These are phyloP conservation scores for Tolypocladium paradoxum DNA, from an alignment of 2,329 filamentous ascomycete genomes.

Conservation along the genomic window DNA sequence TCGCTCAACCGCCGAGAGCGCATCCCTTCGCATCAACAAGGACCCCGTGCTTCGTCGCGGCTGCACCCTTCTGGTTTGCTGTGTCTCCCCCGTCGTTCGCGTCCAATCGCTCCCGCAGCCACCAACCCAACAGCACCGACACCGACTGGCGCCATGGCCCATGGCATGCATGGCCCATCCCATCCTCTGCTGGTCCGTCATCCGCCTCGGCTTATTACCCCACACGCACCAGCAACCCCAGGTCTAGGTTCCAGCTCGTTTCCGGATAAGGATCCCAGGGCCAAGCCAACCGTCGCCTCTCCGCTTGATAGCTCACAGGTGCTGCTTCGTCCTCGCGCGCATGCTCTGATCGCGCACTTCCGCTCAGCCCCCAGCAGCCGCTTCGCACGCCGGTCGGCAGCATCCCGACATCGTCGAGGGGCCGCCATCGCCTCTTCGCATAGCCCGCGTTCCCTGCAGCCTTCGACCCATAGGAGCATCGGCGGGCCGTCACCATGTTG, in stretches of 20 bases:
- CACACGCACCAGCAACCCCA: background rate
- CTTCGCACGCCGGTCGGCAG: background rate
- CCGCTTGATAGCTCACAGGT: background rate
- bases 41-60: background rate
- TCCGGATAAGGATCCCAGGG: background rate
- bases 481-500: conserved; percentile 12
- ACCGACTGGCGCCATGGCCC: background rate
- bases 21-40: background rate
- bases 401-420: background rate
- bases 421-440: background rate
- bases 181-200: background rate
- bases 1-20: background rate
- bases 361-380: background rate
- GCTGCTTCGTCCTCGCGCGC: background rate
- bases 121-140: background rate
- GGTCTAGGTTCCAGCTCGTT: background rate
- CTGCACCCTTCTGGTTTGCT: background rate
- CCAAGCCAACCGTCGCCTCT: background rate
- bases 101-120: background rate
- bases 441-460: background rate
- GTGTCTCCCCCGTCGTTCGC: too few species aligned
- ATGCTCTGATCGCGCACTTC: background rate
- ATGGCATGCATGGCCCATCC: background rate
- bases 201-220: background rate
- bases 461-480: background rate